These are phyloP conservation scores for Parachaetomium inaequale DNA, from an alignment of 495 filamentous ascomycete species.

Conservation along the genomic window DNA sequence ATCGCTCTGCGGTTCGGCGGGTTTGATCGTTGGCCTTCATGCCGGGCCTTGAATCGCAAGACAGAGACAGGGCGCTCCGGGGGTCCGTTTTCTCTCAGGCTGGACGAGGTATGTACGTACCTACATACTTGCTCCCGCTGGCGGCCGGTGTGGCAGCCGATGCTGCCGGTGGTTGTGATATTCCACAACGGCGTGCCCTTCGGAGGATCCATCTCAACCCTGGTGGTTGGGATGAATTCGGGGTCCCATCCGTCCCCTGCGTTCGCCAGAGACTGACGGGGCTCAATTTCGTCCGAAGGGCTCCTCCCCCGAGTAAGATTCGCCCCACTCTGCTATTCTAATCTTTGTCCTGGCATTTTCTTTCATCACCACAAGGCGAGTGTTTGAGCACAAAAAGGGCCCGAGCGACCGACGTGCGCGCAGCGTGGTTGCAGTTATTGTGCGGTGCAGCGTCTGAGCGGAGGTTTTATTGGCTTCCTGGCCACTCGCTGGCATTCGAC, in stretches of 20 bases:
- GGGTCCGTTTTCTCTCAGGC: not conserved
- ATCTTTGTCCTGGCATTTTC: not conserved
- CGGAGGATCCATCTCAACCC: not conserved
- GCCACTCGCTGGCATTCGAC: conserved; percentile 2
- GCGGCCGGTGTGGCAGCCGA: too few species aligned
- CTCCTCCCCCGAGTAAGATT: not conserved
- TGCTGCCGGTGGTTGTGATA: too few species aligned
- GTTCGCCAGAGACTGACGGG: not conserved
- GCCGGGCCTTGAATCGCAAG: not conserved
- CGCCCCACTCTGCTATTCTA: not conserved
- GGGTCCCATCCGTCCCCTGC: not conserved
- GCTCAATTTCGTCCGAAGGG: not conserved
- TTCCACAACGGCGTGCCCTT: too few species aligned
- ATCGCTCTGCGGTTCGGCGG: conserved; percentile 9
- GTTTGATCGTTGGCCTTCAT: not conserved
- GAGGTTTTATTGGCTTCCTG: not conserved
- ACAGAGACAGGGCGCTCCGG: not conserved
- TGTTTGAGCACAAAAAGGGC: not conserved
- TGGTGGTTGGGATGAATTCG: not conserved
- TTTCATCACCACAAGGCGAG: not conserved
- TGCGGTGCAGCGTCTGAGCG: not conserved
- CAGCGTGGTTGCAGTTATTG: not conserved
- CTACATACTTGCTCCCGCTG: too few species aligned
- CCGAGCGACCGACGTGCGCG: not conserved
- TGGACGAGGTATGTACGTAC: too few species aligned